A percentile compares a stretch with the other conserved stretches of the same genome.
Conservation (phyloP, 2,329 filamentous ascomycete species). For the Pseudohalonectria lignicola region DNA sequence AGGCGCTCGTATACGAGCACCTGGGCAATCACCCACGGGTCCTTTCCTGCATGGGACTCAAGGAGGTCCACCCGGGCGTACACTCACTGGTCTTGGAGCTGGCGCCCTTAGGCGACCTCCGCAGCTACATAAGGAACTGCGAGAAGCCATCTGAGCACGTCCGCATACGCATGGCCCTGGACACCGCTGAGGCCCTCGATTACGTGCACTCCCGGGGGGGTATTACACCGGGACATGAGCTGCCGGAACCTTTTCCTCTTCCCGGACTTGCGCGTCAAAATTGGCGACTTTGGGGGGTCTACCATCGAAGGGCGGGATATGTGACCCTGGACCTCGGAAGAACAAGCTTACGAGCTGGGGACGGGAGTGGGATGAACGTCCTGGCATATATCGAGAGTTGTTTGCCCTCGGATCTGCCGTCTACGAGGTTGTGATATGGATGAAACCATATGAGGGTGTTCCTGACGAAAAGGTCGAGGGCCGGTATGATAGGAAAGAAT, state of each 20-base stretch:
- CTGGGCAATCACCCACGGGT: not conserved
- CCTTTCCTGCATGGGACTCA: not conserved
- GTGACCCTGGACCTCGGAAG: not conserved
- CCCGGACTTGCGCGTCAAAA: not conserved
- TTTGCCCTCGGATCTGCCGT: not conserved
- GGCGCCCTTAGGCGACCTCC: not conserved
- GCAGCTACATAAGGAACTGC: not conserved
- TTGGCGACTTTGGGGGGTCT: not conserved
- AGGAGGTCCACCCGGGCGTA: not conserved
- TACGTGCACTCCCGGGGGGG: not conserved
- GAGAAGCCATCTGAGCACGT: not conserved
- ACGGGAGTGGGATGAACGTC: not conserved
- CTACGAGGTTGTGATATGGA: not conserved
- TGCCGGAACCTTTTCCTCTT: constrained; percentile 1
- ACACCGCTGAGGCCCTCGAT: not conserved
- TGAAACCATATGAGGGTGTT: not conserved
- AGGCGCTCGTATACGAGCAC: not conserved
- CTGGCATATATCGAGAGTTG: not conserved
- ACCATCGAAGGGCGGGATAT: not conserved
- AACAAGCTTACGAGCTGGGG: not conserved
- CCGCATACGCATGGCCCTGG: not conserved
- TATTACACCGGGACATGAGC: not conserved
- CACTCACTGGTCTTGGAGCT: not conserved
- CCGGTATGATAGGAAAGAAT: not conserved
- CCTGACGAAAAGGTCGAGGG: not conserved